Conservation (phyloP, 2,329 filamentous ascomycete species). For the Grosmannia clavigera region DNA sequence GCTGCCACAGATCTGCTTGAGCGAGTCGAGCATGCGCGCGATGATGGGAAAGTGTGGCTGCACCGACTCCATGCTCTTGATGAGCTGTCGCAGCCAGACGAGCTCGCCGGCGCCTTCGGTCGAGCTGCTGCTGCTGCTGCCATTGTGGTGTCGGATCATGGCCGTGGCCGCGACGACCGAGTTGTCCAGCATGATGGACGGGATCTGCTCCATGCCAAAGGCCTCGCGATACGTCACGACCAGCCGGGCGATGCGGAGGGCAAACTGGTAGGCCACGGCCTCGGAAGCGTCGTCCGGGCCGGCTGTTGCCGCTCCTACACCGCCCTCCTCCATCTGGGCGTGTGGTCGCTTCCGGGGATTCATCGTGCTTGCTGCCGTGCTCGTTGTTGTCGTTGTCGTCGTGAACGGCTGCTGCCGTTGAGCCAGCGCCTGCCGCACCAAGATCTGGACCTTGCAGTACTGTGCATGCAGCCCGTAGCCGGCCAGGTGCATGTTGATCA, state of each 20-base stretch:
- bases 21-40: slow-evolving; percentile 5
- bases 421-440: slow-evolving; percentile 1
- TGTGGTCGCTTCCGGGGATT: neutral
- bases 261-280: slow-evolving; percentile 1
- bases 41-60: slow-evolving; percentile 6
- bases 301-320: neutral
- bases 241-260: slow-evolving; percentile 3
- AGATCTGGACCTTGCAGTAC: slow-evolving; percentile 7
- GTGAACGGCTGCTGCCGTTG: neutral
- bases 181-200: slow-evolving; percentile 8
- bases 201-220: slow-evolving; percentile 6
- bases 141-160: slow-evolving; percentile 3
- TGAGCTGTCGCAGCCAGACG: slow-evolving; percentile 2
- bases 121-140: neutral
- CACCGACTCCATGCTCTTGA: slow-evolving; percentile 2
- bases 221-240: slow-evolving; percentile 6
- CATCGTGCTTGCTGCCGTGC: neutral
- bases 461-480: slow-evolving; percentile 5
- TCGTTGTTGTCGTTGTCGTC: neutral
- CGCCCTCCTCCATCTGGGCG: neutral
- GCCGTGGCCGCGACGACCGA: slow-evolving; percentile 4
- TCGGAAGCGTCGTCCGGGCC: neutral
- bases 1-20: slow-evolving; percentile 2
- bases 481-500: slow-evolving; percentile 3
- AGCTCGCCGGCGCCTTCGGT: neutral